Conservation (phyloP, 306 rosid species). For the Gillenia trifoliata region DNA sequence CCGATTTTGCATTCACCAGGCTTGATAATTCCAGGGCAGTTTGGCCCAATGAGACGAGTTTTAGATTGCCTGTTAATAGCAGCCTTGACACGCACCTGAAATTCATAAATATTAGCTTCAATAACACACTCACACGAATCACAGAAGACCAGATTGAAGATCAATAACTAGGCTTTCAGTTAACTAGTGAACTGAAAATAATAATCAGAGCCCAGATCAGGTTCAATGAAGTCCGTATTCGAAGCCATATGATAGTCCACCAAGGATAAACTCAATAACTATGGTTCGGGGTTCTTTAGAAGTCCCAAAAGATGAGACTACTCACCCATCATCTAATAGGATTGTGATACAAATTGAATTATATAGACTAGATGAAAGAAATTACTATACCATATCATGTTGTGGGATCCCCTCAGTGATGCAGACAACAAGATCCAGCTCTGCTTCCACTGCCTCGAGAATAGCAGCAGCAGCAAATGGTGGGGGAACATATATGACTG, state of each 20-base stretch:
- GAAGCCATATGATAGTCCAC: neutral
- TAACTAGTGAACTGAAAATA: neutral
- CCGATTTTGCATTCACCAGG: conserved; percentile 99
- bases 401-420: conserved; percentile 99
- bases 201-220: neutral
- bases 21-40: conserved; percentile 99
- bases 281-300: neutral
- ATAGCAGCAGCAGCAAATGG: conserved; percentile 97
- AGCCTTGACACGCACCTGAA: conserved; percentile 89
- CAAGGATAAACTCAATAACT: neutral
- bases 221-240: neutral
- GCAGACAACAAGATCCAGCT: conserved; percentile 92
- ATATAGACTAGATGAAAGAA: neutral
- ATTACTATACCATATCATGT: conserved; percentile 75
- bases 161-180: neutral
- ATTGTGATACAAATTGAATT: neutral
- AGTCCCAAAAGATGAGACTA: neutral
- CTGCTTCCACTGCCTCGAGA: conserved; percentile 88
- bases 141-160: neutral
- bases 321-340: neutral
- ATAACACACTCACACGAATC: neutral
- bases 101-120: conserved; percentile 18
- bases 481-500: conserved; percentile 94
- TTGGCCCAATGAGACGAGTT: conserved; percentile 94
- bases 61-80: conserved; percentile 83